Conservation (phyloP, 176 grass and related monocot species). For the Alopecurus myosuroides region DNA sequence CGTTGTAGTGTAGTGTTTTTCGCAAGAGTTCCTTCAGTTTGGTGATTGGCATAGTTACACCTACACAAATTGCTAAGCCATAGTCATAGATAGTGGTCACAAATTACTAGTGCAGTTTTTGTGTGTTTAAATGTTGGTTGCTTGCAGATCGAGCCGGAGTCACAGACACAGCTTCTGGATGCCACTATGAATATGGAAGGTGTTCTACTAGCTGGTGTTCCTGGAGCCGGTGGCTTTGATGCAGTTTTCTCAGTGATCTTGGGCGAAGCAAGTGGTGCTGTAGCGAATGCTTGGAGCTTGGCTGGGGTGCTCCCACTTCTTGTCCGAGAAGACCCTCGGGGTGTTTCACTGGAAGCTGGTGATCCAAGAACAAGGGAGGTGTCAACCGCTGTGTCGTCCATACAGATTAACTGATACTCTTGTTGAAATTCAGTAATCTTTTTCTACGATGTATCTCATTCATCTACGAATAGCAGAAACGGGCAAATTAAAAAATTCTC, state of each 20-base stretch:
- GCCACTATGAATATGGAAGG: slow-evolving; percentile 83
- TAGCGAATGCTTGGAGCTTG: slow-evolving; percentile 64
- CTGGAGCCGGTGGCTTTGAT: slow-evolving; percentile 87
- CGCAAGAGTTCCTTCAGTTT: neutral
- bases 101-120: neutral
- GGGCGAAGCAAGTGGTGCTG: slow-evolving; percentile 58
- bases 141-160: slow-evolving; percentile 87
- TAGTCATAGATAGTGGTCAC: neutral
- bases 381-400: slow-evolving; percentile 66
- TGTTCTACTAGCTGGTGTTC: slow-evolving; percentile 84
- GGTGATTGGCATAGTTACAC: neutral
- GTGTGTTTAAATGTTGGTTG: neutral
- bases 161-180: slow-evolving; percentile 71
- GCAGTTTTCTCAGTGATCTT: slow-evolving; percentile 81
- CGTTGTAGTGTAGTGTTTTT: slow-evolving; percentile 7
- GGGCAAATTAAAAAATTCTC: neutral
- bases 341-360: slow-evolving; percentile 78
- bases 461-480: slow-evolving; percentile 4
- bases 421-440: neutral
- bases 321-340: slow-evolving; percentile 66
- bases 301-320: slow-evolving; percentile 69
- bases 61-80: neutral
- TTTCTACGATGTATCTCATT: slow-evolving; percentile 20
- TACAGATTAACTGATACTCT: slow-evolving; percentile 51
- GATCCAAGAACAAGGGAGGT: slow-evolving; percentile 87